Evolutionary conservation across 176 grass and related monocot genomes (phyloP).

Genomic region (Musa acuminata): DNA sequence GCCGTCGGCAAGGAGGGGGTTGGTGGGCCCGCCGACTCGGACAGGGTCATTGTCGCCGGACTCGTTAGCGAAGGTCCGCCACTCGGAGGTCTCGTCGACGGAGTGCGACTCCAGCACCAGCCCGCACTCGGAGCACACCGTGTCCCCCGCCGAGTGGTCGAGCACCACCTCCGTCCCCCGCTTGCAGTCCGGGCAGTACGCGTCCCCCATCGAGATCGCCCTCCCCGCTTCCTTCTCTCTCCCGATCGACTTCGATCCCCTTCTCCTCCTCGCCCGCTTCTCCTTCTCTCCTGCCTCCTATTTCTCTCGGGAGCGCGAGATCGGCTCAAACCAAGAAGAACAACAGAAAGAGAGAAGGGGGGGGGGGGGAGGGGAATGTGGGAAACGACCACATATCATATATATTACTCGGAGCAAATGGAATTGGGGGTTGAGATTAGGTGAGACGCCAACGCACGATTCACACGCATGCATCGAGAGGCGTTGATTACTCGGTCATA

Average conservation of each 20-base stretch:
- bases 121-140: conserved; percentile 14
- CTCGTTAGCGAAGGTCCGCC: conserved; percentile 19
- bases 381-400: too few species aligned
- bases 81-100: conserved; percentile 18
- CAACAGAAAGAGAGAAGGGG: neutral
- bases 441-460: neutral
- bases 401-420: neutral
- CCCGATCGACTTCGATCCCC: neutral
- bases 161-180: conserved; percentile 11
- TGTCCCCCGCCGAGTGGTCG: conserved; percentile 18
- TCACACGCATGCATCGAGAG: neutral
- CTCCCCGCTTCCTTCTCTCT: neutral
- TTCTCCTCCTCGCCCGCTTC: neutral
- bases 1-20: conserved; percentile 13
- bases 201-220: conserved; percentile 1
- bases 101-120: conserved; percentile 18
- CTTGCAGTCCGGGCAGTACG: conserved; percentile 17
- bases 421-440: neutral
- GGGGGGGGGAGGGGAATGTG: too few species aligned
- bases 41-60: conserved; percentile 16
- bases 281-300: neutral
- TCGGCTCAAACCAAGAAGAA: neutral
- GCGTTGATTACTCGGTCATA: too few species aligned
- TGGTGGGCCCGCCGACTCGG: conserved; percentile 11
- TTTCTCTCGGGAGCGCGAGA: neutral